Conservation (phyloP, 805 yeast genomes). For the Lachancea kluyveri region DNA sequence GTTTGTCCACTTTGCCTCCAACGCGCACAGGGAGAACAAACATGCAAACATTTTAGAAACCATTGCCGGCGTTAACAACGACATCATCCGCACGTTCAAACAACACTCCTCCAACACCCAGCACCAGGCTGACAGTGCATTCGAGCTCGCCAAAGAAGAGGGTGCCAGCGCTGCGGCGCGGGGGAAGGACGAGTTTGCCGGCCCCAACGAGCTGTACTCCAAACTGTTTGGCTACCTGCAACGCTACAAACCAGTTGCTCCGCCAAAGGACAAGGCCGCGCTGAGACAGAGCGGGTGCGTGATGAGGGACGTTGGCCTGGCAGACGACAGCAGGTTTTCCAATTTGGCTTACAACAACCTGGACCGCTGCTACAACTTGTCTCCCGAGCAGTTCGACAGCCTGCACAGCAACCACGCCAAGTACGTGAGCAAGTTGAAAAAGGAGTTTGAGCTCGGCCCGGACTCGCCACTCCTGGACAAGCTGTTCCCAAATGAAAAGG, state of each 20-base stretch:
- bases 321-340: slow-evolving; percentile 3
- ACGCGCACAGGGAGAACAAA: too few species aligned
- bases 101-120: too few species aligned
- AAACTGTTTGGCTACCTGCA: slow-evolving; percentile 3
- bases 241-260: slow-evolving; percentile 1
- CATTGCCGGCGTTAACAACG: too few species aligned
- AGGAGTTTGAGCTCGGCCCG: slow-evolving; percentile 2
- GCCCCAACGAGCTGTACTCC: slow-evolving; percentile 3
- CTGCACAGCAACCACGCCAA: slow-evolving; percentile 5
- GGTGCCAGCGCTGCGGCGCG: background rate
- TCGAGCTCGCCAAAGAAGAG: background rate
- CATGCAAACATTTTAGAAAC: too few species aligned
- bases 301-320: slow-evolving; percentile 7
- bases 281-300: slow-evolving; percentile 6
- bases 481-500: slow-evolving; percentile 36
- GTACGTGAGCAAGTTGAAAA: slow-evolving; percentile 2
- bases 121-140: too few species aligned
- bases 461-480: slow-evolving; percentile 3
- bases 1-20: too few species aligned
- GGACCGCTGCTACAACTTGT: slow-evolving; percentile 14
- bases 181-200: background rate
- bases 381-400: slow-evolving; percentile 9
- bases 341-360: slow-evolving; percentile 12
- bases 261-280: slow-evolving; percentile 4
- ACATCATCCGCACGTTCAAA: too few species aligned